Base-by-base conservation (phyloP, 2,329 filamentous ascomycete genomes). In the Aspergillus tubingensis region DNA sequence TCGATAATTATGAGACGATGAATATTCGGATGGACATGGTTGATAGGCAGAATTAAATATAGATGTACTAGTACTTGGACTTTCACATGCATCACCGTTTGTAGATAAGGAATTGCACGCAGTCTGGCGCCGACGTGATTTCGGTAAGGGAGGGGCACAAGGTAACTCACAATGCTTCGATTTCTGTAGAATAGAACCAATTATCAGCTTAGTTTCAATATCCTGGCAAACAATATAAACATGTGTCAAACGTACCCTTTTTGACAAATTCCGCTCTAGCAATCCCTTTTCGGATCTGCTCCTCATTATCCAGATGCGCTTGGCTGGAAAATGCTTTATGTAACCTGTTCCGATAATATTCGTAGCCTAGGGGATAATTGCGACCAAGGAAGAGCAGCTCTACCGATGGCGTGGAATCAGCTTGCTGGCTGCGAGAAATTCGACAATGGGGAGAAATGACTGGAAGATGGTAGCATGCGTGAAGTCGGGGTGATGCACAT, bases 291-390 rank as follows among this genome's bases (percentile, higher is more conserved):
- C 82, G 83, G 53, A 99, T 97, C 69, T 91, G 83, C 7, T 84
- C 85, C 63, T 94, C 89, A 67, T 95, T 87, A 2, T 80, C 83
- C 60, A 96, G 72, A 43, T 83, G 77, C 2, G 88, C 85, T 68
- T 96, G 92, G 50, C 87, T 86, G 66, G 88, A 86, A 78, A 98
- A 99, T 0, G 94, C 94, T 62, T 87, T 87, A 79, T 97, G 92
- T 8, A 97, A 80, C 2, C 92, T 86, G 7, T 87, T 85, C 10
- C 90, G 86, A 74, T 96, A 97, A 79, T 93, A 97, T 30, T 82
- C 79, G 79, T 87, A 96, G 50, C 95, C 95, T 15, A 90, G 82
- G 1, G 95, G 94, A 70, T 98, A 98, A 60, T 94, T 90, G 58
- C 88, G 86, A 36, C 94, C 92, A 13, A 98, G 82, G 70, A 89